Evolutionary conservation across 805 yeast species (phyloP), one percentile per base, ranked within the genome.

Genomic region (Nakazawaea peltata): DNA sequence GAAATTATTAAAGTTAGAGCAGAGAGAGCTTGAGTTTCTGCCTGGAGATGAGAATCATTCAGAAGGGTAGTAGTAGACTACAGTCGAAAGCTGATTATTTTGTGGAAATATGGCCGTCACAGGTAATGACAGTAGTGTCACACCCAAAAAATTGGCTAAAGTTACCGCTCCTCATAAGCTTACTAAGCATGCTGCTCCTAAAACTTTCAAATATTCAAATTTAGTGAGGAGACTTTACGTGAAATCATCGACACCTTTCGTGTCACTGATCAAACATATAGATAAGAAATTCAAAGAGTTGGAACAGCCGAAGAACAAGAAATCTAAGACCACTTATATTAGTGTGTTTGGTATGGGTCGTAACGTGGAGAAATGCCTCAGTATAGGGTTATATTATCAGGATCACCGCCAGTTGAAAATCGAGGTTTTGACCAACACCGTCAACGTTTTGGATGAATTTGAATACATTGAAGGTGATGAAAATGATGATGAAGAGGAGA

Each of bases 281-380:
- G 65, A 65, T 27, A 75, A 74, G 48, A 59, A 66, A 34, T 51
- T 85, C 16, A 58, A 53, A 4, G 66, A 64, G 31, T 63, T 74
- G 43, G 61, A 21, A 51, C 53, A 35, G 63, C 38, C 65, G 65
- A 14, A 34, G 32, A 15, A 37, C 30, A 12, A 39, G 40, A 25
- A 28, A 7, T 12, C 27, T 17, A 57, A 54, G 14, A 59, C 60
- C 1, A 48, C 59, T 19, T 71, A 61, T 48, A 64, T 85, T 6
- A 62, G 68, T 0, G 67, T 87, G 3, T 56, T 72, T 36, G 96
- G 94, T 0, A 77, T 84, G 81, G 95, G 95, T 2, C 67, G 64
- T 37, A 71, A 88, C 8, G 73, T 81, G 8, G 76, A 69, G 32
- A 79, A 71, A 46, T 74, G 79, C 0, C 41, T 81, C n/a, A 61